phyloP scores from a whole-genome alignment of 768 basidiomycete genomes.

The Podaxis pistillaris region DNA sequence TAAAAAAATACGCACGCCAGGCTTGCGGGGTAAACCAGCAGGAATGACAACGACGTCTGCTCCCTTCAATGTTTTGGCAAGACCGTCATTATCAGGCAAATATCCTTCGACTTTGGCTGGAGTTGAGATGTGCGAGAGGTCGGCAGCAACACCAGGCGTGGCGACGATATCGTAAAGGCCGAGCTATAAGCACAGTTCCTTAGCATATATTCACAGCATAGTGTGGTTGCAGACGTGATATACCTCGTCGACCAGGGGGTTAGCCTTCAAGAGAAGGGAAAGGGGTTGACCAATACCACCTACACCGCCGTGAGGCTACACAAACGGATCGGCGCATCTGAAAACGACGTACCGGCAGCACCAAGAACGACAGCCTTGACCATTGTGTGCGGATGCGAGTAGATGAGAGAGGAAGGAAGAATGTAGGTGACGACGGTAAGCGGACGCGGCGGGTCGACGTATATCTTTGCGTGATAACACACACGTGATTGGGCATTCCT shows the following conservation, averaged over 20 bases:
- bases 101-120: conserved; percentile 83
- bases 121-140: conserved; percentile 92
- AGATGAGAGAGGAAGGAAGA: conserved; percentile 23
- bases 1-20: conserved; percentile 59
- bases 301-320: conserved; percentile 25
- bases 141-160: conserved; percentile 95
- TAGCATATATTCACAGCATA: neutral
- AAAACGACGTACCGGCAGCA: conserved; percentile 68
- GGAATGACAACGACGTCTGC: conserved; percentile 94
- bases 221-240: conserved; percentile 13
- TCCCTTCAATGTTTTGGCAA: conserved; percentile 79
- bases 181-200: conserved; percentile 46
- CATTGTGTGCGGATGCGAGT: conserved; percentile 31
- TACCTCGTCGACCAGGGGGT: conserved; percentile 79
- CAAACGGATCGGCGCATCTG: neutral
- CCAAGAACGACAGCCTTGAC: conserved; percentile 94
- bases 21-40: conserved; percentile 95
- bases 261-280: conserved; percentile 86
- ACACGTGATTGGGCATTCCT: conserved; percentile 2
- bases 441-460: neutral
- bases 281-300: conserved; percentile 98
- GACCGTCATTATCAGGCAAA: conserved; percentile 74
- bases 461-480: conserved; percentile 9
- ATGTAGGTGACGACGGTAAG: conserved; percentile 16
- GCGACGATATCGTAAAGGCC: conserved; percentile 95